Conservation (phyloP, 2,329 filamentous ascomycete genomes). For the Hymenoscyphus occultus region DNA sequence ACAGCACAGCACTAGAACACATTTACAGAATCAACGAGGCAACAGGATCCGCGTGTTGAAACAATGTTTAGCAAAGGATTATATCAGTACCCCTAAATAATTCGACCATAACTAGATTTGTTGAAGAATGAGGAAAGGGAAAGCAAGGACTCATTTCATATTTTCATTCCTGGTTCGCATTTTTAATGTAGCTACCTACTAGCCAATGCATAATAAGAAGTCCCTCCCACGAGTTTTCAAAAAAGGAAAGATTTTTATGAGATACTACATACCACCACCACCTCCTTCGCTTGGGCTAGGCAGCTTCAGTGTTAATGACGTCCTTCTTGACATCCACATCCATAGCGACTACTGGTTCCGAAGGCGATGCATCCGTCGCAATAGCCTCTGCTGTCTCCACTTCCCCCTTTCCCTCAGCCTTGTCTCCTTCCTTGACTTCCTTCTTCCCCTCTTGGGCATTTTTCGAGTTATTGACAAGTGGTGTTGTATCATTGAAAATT, state of each 20-base stretch:
- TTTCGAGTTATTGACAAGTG: constrained; percentile 61
- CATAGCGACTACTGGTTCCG: neutral
- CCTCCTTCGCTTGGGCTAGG: neutral
- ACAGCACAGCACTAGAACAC: no score
- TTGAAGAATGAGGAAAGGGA: no score
- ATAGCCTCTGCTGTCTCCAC: neutral
- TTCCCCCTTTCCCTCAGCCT: neutral
- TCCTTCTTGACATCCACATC: neutral
- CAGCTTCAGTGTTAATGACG: neutral
- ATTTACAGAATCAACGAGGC: no score
- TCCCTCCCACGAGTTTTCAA: neutral
- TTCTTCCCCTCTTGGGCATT: constrained; percentile 17
- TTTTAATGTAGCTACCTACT: neutral
- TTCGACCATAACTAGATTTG: no score
- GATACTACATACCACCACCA: neutral
- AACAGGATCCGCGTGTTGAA: no score
- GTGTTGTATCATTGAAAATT: constrained; percentile 85
- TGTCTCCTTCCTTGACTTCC: constrained; percentile 25
- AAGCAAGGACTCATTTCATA: neutral
- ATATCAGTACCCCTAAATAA: no score
- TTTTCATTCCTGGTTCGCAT: neutral
- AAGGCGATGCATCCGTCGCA: neutral
- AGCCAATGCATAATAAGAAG: neutral
- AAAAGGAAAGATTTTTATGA: neutral
- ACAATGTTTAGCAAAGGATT: no score